These are phyloP conservation scores for Aspergillus terreus DNA, from an alignment of 2,329 filamentous ascomycete species.

Conservation along the genomic window DNA sequence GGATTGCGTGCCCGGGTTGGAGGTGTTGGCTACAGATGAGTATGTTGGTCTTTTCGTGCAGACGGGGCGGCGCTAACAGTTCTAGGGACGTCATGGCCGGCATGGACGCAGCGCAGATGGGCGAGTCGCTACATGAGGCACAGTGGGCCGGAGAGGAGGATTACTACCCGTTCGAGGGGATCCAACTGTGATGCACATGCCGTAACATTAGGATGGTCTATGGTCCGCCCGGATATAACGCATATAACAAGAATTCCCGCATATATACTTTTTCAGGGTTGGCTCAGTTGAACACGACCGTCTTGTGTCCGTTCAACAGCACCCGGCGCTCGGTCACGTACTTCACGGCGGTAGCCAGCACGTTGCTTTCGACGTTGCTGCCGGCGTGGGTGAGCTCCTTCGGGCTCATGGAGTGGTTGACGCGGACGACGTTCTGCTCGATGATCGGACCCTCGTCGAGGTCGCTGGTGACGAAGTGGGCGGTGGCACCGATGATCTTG, in stretches of 20 bases:
- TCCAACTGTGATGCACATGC: slow-evolving; percentile 8
- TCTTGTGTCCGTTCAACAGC: slow-evolving; percentile 75
- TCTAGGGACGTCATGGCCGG: slow-evolving; percentile 43
- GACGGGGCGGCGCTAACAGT: background rate
- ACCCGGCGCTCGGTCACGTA: slow-evolving; percentile 77
- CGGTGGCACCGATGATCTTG: slow-evolving; percentile 83
- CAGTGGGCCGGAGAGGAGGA: slow-evolving; percentile 29
- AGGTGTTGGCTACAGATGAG: slow-evolving; percentile 52
- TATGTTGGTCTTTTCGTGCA: slow-evolving; percentile 30
- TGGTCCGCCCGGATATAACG: background rate
- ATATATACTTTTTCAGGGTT: no score
- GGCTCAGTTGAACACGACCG: slow-evolving; percentile 64
- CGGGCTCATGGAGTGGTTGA: slow-evolving; percentile 72
- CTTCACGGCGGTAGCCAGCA: slow-evolving; percentile 75
- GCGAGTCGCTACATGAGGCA: slow-evolving; percentile 44
- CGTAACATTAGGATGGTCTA: background rate
- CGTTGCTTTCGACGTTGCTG: slow-evolving; percentile 79
- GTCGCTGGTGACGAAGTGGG: slow-evolving; percentile 82
- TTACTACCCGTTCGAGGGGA: slow-evolving; percentile 18
- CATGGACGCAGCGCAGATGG: slow-evolving; percentile 50
- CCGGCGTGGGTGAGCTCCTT: slow-evolving; percentile 76
- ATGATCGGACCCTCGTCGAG: slow-evolving; percentile 85
- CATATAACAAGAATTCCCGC: background rate
- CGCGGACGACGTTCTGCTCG: slow-evolving; percentile 74
- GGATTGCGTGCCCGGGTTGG: slow-evolving; percentile 51